Evolutionary conservation across 2,329 filamentous ascomycete species (phyloP).

Genomic region (Penicillium palitans): DNA sequence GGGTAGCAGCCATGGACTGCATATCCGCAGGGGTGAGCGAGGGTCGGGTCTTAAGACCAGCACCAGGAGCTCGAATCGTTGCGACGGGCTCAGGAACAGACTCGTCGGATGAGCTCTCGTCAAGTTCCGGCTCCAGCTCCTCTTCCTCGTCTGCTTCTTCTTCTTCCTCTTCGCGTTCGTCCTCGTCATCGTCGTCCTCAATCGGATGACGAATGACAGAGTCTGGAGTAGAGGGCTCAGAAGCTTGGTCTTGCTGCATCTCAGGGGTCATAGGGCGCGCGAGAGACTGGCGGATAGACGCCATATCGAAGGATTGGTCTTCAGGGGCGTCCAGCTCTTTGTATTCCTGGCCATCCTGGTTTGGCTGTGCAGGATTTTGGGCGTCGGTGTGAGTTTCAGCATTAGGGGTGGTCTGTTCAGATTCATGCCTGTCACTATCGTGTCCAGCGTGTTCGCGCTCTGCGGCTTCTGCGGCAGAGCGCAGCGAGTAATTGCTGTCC

Average conservation of each 20-base stretch:
- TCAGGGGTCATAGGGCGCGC: conserved; percentile 48
- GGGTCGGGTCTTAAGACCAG: conserved; percentile 82
- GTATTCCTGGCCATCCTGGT: conserved; percentile 41
- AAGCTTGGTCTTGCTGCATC: conserved; percentile 59
- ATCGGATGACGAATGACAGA: conserved; percentile 84
- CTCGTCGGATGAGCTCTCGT: conserved; percentile 45
- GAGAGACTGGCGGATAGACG: conserved; percentile 40
- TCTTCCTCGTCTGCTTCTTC: conserved; percentile 17
- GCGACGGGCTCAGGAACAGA: conserved; percentile 79
- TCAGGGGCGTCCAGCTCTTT: conserved; percentile 22
- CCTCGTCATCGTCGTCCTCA: conserved; percentile 44
- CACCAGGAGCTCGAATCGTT: conserved; percentile 85
- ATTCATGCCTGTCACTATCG: conserved; percentile 32
- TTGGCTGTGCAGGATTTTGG: conserved; percentile 9
- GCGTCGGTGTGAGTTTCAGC: conserved; percentile 14
- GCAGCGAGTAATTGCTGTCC: conserved; percentile 56
- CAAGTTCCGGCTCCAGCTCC: conserved; percentile 38
- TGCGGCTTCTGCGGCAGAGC: conserved; percentile 34
- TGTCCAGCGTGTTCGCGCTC: conserved; percentile 9
- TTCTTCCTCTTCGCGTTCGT: conserved; percentile 7
- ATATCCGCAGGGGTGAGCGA: conserved; percentile 86
- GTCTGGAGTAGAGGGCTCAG: conserved; percentile 72
- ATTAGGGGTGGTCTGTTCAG: conserved; percentile 36
- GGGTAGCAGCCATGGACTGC: conserved; percentile 78
- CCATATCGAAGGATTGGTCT: conserved; percentile 37